Conservation (phyloP, 805 yeast species). For the Kuraishia capsulata region DNA sequence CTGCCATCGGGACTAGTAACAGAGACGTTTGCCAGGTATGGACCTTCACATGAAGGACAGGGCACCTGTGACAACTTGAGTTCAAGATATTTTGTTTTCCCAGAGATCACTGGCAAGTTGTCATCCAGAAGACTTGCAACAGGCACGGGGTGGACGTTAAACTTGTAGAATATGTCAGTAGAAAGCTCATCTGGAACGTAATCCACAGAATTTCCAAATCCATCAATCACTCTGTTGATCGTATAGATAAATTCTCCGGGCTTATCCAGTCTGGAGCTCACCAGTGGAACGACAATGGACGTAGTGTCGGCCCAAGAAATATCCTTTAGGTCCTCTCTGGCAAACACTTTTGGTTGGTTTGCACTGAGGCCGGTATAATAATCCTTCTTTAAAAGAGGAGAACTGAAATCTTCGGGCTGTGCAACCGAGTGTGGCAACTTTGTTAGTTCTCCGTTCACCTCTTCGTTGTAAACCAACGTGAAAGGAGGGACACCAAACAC, state of each 20-base stretch:
- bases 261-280: constrained; percentile 15
- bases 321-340: constrained; percentile 25
- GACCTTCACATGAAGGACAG: constrained; percentile 31
- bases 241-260: constrained; percentile 49
- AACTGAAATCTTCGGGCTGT: constrained; percentile 39
- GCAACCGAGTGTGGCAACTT: constrained; percentile 17
- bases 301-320: constrained; percentile 25
- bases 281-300: constrained; percentile 17
- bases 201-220: constrained; percentile 51
- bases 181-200: constrained; percentile 25
- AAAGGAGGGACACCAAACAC: constrained; percentile 77
- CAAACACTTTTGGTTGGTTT: constrained; percentile 10
- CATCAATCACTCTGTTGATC: constrained; percentile 53
- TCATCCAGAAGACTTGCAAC: constrained; percentile 35
- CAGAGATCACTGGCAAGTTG: constrained; percentile 19
- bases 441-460: constrained; percentile 23
- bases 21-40: constrained; percentile 30
- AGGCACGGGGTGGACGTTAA: constrained; percentile 49
- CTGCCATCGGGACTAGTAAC: background rate
- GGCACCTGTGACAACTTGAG: constrained; percentile 15
- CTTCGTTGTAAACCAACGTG: constrained; percentile 43
- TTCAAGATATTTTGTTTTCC: constrained; percentile 21
- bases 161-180: constrained; percentile 30
- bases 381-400: constrained; percentile 35
- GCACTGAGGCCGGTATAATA: constrained; percentile 13